Conservation (phyloP, 805 yeast species). For the Kuraishia capsulata region DNA sequence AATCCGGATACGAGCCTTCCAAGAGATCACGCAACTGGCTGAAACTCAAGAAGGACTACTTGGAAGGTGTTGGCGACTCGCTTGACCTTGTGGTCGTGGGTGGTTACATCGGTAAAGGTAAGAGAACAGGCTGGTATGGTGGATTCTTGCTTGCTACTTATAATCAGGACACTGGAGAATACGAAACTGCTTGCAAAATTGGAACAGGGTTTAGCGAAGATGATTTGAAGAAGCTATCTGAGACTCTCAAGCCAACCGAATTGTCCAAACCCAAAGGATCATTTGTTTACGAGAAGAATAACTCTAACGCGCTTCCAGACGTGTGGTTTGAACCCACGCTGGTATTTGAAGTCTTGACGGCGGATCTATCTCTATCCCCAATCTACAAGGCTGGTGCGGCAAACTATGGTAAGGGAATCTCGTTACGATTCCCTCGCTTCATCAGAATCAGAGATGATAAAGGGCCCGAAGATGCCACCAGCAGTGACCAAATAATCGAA, state of each 20-base stretch:
- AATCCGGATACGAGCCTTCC: slow-evolving; percentile 86
- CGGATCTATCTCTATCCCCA: slow-evolving; percentile 85
- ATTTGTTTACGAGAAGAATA: slow-evolving; percentile 50
- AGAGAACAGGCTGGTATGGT: slow-evolving; percentile 91
- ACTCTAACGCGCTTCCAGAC: slow-evolving; percentile 70
- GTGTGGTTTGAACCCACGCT: slow-evolving; percentile 89
- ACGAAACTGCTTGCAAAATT: slow-evolving; percentile 91
- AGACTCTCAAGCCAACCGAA: slow-evolving; percentile 58
- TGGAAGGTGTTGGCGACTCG: slow-evolving; percentile 94
- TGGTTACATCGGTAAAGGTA: slow-evolving; percentile 89
- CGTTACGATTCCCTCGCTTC: slow-evolving; percentile 84
- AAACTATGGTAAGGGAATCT: slow-evolving; percentile 72
- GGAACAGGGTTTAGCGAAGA: slow-evolving; percentile 97
- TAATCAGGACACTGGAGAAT: slow-evolving; percentile 85
- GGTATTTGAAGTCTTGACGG: slow-evolving; percentile 84
- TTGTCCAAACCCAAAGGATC: slow-evolving; percentile 56
- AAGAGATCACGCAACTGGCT: slow-evolving; percentile 94
- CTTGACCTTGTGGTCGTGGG: slow-evolving; percentile 90
- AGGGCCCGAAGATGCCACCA: slow-evolving; percentile 76
- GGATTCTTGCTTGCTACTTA: slow-evolving; percentile 89
- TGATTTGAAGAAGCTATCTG: slow-evolving; percentile 50
- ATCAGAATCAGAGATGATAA: slow-evolving; percentile 81
- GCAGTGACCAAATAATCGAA: slow-evolving; percentile 75
- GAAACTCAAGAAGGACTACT: slow-evolving; percentile 88
- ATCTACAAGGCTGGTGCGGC: slow-evolving; percentile 77